Conservation (phyloP, 2,329 filamentous ascomycete species). For the Blumeria hordei region DNA sequence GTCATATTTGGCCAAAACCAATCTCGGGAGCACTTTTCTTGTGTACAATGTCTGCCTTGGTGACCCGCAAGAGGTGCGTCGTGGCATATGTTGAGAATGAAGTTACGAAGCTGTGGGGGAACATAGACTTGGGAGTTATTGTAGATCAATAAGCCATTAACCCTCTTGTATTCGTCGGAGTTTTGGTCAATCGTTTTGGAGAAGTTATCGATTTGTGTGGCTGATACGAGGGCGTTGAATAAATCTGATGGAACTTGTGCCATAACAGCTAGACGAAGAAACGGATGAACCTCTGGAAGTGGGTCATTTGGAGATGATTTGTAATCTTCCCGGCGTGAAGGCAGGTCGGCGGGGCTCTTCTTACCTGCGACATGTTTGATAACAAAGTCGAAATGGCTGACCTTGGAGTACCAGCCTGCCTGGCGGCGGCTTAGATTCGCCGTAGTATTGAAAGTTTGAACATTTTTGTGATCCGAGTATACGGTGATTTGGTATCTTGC, state of each 20-base stretch:
- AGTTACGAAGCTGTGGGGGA: too few relatives aligned
- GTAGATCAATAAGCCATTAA: too few relatives aligned
- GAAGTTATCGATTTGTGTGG: too few relatives aligned
- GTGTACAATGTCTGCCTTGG: not conserved
- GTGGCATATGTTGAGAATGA: not conserved
- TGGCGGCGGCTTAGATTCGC: not conserved
- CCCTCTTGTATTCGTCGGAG: too few relatives aligned
- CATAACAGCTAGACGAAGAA: too few relatives aligned
- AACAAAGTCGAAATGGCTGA: not conserved
- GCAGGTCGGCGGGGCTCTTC: not conserved
- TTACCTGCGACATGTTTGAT: not conserved
- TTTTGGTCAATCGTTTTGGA: too few relatives aligned
- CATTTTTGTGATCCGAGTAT: not conserved
- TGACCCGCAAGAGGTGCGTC: not conserved
- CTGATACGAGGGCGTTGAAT: too few relatives aligned
- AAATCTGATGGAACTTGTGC: too few relatives aligned
- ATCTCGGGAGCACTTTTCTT: not conserved
- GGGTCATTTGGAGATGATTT: not conserved
- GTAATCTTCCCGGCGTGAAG: not conserved
- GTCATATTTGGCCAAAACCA: not conserved
- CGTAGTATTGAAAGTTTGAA: not conserved
- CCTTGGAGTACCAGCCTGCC: not conserved
- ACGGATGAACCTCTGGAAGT: too few relatives aligned
- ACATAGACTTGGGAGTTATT: too few relatives aligned
- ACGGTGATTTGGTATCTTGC: not conserved